Evolutionary conservation across 2,329 filamentous ascomycete species (phyloP).

Genomic region (Whalleya microplaca): DNA sequence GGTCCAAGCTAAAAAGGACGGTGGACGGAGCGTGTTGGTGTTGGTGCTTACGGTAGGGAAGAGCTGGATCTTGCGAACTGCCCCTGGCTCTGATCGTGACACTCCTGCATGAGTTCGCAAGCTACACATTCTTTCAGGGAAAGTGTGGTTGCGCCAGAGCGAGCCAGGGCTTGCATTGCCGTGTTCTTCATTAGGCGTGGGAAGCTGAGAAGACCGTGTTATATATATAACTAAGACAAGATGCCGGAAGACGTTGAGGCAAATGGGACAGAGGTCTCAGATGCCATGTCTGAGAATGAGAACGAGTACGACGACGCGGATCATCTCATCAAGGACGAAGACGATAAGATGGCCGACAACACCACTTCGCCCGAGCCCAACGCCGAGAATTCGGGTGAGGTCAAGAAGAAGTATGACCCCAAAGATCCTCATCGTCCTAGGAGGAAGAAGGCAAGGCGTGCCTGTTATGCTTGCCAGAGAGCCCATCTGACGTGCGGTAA

Average conservation of each 20-base stretch:
- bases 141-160: constrained; percentile 39
- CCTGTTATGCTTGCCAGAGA: constrained; percentile 95
- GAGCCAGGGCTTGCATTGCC: constrained; percentile 31
- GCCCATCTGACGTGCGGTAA: constrained; percentile 98
- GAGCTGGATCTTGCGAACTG: constrained; percentile 28
- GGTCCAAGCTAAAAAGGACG: constrained; percentile 30
- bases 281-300: constrained; percentile 62
- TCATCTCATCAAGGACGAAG: constrained; percentile 47
- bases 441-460: constrained; percentile 93
- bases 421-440: constrained; percentile 90
- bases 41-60: constrained; percentile 21
- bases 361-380: constrained; percentile 46
- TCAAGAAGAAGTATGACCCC: constrained; percentile 73
- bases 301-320: constrained; percentile 57
- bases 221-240: constrained; percentile 58
- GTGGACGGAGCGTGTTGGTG: constrained; percentile 23
- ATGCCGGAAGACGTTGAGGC: constrained; percentile 60
- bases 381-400: constrained; percentile 51
- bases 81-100: constrained; percentile 30
- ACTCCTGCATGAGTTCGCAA: constrained; percentile 36
- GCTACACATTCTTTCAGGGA: constrained; percentile 25
- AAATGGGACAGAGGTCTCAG: constrained; percentile 59
- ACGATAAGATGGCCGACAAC: constrained; percentile 58
- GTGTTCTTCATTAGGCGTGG: constrained; percentile 22
- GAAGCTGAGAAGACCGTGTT: constrained; percentile 24